Conservation (phyloP, 176 grass and related monocot species). For the Elymus sibiricus region DNA sequence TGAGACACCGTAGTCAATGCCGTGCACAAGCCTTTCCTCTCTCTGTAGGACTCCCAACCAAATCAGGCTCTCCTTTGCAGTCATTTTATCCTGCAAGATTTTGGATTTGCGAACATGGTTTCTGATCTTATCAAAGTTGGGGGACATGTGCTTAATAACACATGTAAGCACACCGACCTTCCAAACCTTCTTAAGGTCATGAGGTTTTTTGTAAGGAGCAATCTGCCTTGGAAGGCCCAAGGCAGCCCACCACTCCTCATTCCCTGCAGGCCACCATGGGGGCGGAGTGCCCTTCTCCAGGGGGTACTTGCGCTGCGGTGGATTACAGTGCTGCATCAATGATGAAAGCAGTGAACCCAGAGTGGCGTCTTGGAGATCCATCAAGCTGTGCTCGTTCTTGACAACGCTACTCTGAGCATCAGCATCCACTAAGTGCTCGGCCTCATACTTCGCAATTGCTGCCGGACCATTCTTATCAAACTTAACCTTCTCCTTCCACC, state of each 20-base stretch:
- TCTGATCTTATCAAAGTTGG: constrained; percentile 91
- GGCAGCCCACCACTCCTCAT: constrained; percentile 79
- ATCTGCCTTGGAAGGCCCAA: constrained; percentile 63
- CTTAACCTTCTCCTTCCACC: constrained; percentile 99
- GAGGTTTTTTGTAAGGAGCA: constrained; percentile 92
- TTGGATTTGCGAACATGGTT: constrained; percentile 88
- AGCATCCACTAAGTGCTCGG: constrained; percentile 47
- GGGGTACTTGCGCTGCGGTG: constrained; percentile 88
- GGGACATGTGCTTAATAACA: constrained; percentile 97
- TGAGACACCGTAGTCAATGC: constrained; percentile 60
- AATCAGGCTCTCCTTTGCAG: constrained; percentile 89
- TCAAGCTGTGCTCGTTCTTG: constrained; percentile 57
- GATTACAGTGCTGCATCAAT: constrained; percentile 90
- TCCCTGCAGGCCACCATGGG: constrained; percentile 91
- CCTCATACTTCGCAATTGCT: constrained; percentile 74
- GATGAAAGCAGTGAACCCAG: constrained; percentile 87
- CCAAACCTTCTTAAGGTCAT: constrained; percentile 98
- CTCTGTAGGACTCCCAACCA: constrained; percentile 79
- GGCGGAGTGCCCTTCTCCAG: constrained; percentile 78
- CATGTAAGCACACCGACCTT: constrained; percentile 91
- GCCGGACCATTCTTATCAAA: constrained; percentile 95
- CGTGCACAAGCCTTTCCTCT: constrained; percentile 65
- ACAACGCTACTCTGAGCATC: constrained; percentile 38
- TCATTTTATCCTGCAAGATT: constrained; percentile 99
- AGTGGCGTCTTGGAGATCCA: constrained; percentile 97